Conservation (phyloP, 2,329 filamentous ascomycete species). For the Penicillium hordei region DNA sequence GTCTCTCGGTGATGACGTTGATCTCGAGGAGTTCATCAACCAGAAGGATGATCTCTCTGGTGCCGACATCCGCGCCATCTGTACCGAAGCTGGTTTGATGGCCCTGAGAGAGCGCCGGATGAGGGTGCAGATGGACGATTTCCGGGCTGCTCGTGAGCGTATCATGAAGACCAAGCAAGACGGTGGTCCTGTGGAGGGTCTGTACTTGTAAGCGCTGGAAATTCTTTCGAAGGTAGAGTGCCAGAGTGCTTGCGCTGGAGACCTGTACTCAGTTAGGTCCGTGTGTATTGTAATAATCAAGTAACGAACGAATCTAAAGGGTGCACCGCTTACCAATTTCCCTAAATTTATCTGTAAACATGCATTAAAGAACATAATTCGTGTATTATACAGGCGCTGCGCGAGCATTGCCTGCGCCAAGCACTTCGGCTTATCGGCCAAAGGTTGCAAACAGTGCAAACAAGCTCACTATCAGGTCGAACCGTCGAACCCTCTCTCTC, state of each 20-base stretch:
- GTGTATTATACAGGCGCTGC: neutral
- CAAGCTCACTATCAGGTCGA: conserved; percentile 22
- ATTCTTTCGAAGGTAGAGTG: conserved; percentile 8
- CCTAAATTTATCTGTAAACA: neutral
- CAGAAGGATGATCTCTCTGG: conserved; percentile 97
- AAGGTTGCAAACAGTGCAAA: conserved; percentile 30
- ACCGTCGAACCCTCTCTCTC: conserved; percentile 10
- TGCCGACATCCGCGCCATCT: conserved; percentile 98
- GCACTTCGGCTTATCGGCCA: neutral
- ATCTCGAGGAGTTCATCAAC: conserved; percentile 95
- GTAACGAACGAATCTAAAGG: conserved; percentile 15
- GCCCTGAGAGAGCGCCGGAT: conserved; percentile 92
- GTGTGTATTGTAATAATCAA: conserved; percentile 30
- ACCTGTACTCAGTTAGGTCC: conserved; percentile 9
- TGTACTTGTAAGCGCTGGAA: conserved; percentile 77
- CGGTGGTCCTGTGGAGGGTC: conserved; percentile 85
- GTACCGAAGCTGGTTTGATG: conserved; percentile 93
- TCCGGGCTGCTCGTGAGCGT: conserved; percentile 85
- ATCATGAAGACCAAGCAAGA: conserved; percentile 98
- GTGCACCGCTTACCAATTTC: neutral
- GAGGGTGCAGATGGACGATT: conserved; percentile 99
- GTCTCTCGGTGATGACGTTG: conserved; percentile 94
- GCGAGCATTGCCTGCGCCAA: neutral
- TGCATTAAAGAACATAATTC: neutral
- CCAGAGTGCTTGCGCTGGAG: conserved; percentile 4